Conservation (phyloP, 768 basidiomycete genomes). For the Agaricus blazei region DNA sequence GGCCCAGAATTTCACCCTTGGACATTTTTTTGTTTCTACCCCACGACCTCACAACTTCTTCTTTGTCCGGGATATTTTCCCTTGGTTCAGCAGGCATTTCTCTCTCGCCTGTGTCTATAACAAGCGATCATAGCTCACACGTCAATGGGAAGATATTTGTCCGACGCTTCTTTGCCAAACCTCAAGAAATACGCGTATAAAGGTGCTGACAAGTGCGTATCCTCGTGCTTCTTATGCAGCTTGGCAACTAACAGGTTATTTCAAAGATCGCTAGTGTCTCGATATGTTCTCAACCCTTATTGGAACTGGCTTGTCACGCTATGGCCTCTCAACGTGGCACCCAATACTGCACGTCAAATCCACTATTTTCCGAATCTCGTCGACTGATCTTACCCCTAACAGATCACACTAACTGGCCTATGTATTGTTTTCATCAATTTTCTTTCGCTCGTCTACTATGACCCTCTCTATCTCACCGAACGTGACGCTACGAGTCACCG, state of each 20-base stretch:
- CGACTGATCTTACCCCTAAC: not conserved
- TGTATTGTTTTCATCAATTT: conserved; percentile 81
- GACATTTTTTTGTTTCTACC: no score
- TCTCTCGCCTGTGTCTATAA: no score
- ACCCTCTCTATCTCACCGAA: conserved; percentile 70
- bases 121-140: no score
- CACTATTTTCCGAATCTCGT: not conserved
- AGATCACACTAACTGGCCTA: conserved; percentile 91
- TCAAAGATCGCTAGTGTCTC: conserved; percentile 67
- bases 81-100: no score
- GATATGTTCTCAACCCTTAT: conserved; percentile 75
- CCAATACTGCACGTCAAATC: conserved; percentile 68
- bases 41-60: no score
- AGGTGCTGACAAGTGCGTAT: conserved; percentile 69
- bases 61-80: no score
- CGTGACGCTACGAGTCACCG: conserved; percentile 43
- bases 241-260: conserved; percentile 5
- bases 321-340: conserved; percentile 81
- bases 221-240: not conserved
- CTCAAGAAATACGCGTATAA: conserved; percentile 77
- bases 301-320: conserved; percentile 91
- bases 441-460: conserved; percentile 74
- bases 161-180: conserved; percentile 44
- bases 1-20: no score
- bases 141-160: conserved; percentile 2